Percentiles rank a stretch among this genome's conserved stretches.
Conservation (phyloP, 2,329 filamentous ascomycete species). For the Gaeumannomyces sp. region DNA sequence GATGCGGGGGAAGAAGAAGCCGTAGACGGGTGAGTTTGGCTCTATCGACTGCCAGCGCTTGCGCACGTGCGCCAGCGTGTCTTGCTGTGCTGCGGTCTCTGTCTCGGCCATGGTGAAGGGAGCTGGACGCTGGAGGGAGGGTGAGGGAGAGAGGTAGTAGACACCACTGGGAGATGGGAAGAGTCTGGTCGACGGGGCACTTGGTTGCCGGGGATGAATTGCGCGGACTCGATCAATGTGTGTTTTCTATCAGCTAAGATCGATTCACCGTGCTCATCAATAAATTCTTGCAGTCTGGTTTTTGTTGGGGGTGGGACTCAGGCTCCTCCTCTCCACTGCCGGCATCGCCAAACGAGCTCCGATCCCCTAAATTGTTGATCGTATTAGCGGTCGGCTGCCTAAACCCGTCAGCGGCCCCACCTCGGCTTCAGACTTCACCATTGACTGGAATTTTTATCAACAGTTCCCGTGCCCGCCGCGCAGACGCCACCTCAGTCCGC, state of each 20-base stretch:
- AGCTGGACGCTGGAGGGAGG: neutral
- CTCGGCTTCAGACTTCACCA: neutral
- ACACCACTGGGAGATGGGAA: no score
- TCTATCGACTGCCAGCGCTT: constrained; percentile 31
- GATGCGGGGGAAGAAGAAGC: constrained; percentile 41
- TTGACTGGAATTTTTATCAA: neutral
- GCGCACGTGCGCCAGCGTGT: constrained; percentile 20
- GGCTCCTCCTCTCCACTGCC: neutral
- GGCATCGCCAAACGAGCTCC: neutral
- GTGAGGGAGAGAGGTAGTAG: no score
- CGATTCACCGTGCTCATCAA: no score
- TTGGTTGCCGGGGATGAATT: no score
- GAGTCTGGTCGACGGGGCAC: no score
- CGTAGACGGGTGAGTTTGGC: constrained; percentile 47
- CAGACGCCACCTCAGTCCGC: neutral
- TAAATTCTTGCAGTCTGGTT: no score
- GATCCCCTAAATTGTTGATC: neutral
- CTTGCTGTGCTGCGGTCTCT: constrained; percentile 6
- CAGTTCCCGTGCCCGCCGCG: no score
- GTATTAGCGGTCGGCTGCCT: neutral
- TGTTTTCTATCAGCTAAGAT: no score
- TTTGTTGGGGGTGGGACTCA: neutral
- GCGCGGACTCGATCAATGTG: no score
- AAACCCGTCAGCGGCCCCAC: neutral
- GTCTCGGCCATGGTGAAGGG: constrained; percentile 3